These are phyloP conservation scores for Gossypium lobatum DNA, from an alignment of 441 rosid species.

Conservation along the genomic window DNA sequence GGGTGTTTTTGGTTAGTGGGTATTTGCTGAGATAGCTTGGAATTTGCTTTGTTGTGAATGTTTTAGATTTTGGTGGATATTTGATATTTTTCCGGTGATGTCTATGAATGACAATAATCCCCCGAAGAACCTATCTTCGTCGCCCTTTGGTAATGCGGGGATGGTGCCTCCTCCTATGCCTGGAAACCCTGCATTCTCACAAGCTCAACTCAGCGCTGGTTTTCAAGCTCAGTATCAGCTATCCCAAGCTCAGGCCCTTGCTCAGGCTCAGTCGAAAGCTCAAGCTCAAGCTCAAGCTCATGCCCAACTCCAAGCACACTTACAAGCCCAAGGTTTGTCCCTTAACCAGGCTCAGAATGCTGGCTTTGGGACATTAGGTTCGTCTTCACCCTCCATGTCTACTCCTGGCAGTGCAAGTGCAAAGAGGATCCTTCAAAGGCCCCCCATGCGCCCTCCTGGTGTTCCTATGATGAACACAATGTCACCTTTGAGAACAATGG, in stretches of 20 bases:
- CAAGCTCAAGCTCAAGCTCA: constrained; percentile 57
- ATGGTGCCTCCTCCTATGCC: constrained; percentile 48
- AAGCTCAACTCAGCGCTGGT: constrained; percentile 49
- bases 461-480: constrained; percentile 44
- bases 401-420: constrained; percentile 54
- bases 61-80: constrained; percentile 9
- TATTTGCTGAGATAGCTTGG: neutral
- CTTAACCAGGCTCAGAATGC: constrained; percentile 58
- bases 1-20: neutral
- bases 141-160: constrained; percentile 73
- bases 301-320: constrained; percentile 71
- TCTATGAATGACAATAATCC: constrained; percentile 54
- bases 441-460: constrained; percentile 66
- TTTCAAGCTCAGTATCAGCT: constrained; percentile 74
- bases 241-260: constrained; percentile 66
- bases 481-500: constrained; percentile 72
- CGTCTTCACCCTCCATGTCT: constrained; percentile 60
- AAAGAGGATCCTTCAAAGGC: constrained; percentile 69
- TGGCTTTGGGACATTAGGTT: constrained; percentile 50
- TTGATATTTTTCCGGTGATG: constrained; percentile 25
- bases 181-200: constrained; percentile 49
- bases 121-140: constrained; percentile 51
- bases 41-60: neutral
- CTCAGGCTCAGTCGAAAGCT: neutral
- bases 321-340: constrained; percentile 64